Percentiles rank a stretch among this genome's conserved stretches.
Conservation (phyloP, 2,329 filamentous ascomycete species). For the Calonectria montana region DNA sequence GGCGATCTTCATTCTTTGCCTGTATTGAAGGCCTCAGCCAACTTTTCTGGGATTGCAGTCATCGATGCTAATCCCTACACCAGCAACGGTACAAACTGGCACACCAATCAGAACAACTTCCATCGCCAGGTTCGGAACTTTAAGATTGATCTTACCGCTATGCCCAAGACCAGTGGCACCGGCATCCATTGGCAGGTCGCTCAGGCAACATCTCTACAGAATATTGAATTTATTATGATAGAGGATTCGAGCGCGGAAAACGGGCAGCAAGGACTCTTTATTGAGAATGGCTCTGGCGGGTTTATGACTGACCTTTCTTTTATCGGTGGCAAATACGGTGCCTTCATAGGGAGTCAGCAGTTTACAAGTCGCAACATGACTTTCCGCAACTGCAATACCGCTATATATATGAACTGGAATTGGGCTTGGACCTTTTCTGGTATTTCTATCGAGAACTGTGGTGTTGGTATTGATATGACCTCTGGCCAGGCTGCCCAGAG, state of each 20-base stretch:
- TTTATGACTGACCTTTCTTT: slow-evolving; percentile 88
- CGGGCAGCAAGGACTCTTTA: slow-evolving; percentile 81
- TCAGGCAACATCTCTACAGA: slow-evolving; percentile 84
- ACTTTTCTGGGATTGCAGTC: slow-evolving; percentile 86
- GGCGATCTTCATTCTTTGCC: slow-evolving; percentile 81
- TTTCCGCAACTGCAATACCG: slow-evolving; percentile 85
- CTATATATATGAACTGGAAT: slow-evolving; percentile 92
- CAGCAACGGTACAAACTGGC: slow-evolving; percentile 77
- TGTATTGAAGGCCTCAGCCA: slow-evolving; percentile 77
- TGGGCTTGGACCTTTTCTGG: slow-evolving; percentile 88
- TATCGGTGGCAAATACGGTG: slow-evolving; percentile 82
- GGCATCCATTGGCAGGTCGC: slow-evolving; percentile 89
- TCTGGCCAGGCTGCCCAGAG: slow-evolving; percentile 73
- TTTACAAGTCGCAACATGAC: slow-evolving; percentile 86
- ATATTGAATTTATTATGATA: slow-evolving; percentile 84
- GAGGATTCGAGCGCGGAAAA: slow-evolving; percentile 72
- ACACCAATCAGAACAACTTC: slow-evolving; percentile 86
- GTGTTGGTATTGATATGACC: slow-evolving; percentile 84
- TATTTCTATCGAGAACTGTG: slow-evolving; percentile 78
- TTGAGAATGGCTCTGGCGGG: slow-evolving; percentile 86
- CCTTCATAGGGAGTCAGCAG: slow-evolving; percentile 87
- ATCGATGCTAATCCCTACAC: slow-evolving; percentile 88
- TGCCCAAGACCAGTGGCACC: slow-evolving; percentile 70
- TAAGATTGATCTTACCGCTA: slow-evolving; percentile 77
- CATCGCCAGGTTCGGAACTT: slow-evolving; percentile 87